phyloP scores from a whole-genome alignment of 371 early-diverging fungal genomes.

The Syncephalastrum contaminatum region DNA sequence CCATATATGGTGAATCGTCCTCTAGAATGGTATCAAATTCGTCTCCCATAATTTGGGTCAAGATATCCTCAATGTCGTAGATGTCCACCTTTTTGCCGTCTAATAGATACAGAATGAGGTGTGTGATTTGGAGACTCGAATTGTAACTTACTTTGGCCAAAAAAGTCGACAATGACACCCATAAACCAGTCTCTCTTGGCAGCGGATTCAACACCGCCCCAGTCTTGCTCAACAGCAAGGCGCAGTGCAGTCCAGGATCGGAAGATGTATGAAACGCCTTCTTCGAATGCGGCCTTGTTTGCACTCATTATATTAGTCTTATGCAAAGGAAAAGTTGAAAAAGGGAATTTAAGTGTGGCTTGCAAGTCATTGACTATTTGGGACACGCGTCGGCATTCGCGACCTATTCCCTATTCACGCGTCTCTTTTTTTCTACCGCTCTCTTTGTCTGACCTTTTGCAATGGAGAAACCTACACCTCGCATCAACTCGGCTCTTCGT shows the following conservation, averaged over 20 bases:
- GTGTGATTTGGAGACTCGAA: not conserved
- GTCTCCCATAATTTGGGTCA: slow-evolving; percentile 64
- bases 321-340: not conserved
- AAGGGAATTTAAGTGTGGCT: slow-evolving; percentile 3
- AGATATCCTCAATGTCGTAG: slow-evolving; percentile 63
- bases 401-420: not conserved
- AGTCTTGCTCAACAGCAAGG: slow-evolving; percentile 76
- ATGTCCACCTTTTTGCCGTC: slow-evolving; percentile 62
- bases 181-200: slow-evolving; percentile 81
- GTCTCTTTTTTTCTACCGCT: slow-evolving; percentile 2
- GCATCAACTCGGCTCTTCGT: slow-evolving; percentile 58
- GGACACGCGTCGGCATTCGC: slow-evolving; percentile 3
- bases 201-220: slow-evolving; percentile 75
- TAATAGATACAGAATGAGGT: slow-evolving; percentile 14
- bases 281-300: slow-evolving; percentile 58
- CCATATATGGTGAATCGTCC: slow-evolving; percentile 60
- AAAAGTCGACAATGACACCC: slow-evolving; percentile 66
- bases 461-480: slow-evolving; percentile 68
- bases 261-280: slow-evolving; percentile 58
- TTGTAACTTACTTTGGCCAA: slow-evolving; percentile 55
- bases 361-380: not conserved
- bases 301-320: too few species aligned
- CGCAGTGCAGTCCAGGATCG: slow-evolving; percentile 76
- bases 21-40: slow-evolving; percentile 67
- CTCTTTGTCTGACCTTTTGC: not conserved